phyloP scores from a whole-genome alignment of 2,329 filamentous ascomycete genomes.

The Trichoderma sp. region DNA sequence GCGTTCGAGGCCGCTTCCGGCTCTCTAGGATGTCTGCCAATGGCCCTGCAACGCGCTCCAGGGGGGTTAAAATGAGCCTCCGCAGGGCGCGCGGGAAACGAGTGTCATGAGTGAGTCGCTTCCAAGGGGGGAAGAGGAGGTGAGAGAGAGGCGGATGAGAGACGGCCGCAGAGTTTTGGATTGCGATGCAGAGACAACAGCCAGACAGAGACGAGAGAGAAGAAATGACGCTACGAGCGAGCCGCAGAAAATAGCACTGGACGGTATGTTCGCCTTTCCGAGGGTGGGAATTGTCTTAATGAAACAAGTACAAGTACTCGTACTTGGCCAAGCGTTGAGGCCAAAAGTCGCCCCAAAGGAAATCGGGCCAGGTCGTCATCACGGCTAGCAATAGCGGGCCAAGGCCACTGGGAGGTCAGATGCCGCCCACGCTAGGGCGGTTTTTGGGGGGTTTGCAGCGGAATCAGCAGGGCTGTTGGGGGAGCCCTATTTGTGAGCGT shows the following conservation, averaged over 20 bases:
- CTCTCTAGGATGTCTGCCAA: slow-evolving; percentile 3
- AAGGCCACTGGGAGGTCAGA: slow-evolving; percentile 20
- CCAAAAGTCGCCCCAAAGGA: slow-evolving; percentile 6
- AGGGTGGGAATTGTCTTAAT: slow-evolving; percentile 11
- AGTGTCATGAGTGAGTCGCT: slow-evolving; percentile 21
- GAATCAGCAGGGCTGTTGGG: slow-evolving; percentile 11
- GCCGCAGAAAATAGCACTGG: neutral
- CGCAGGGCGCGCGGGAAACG: slow-evolving; percentile 16
- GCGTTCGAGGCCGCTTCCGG: slow-evolving; percentile 16
- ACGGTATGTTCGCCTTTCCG: neutral
- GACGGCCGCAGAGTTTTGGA: slow-evolving; percentile 4
- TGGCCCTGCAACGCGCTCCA: slow-evolving; percentile 17
- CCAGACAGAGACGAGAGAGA: neutral
- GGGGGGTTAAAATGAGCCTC: slow-evolving; percentile 20
- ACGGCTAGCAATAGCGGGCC: slow-evolving; percentile 13
- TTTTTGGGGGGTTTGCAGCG: slow-evolving; percentile 14
- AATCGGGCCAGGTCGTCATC: slow-evolving; percentile 18
- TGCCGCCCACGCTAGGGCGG: slow-evolving; percentile 13
- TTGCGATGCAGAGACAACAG: slow-evolving; percentile 13
- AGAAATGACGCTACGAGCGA: slow-evolving; percentile 19
- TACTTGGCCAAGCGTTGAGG: slow-evolving; percentile 16
- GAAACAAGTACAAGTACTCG: neutral
- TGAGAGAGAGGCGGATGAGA: neutral
- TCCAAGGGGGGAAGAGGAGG: neutral
- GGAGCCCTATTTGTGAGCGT: neutral